Percentiles rank a stretch among this genome's conserved stretches.
phyloP scores from a whole-genome alignment of 2,329 filamentous ascomycete species.

The Talaromyces atroroseus region DNA sequence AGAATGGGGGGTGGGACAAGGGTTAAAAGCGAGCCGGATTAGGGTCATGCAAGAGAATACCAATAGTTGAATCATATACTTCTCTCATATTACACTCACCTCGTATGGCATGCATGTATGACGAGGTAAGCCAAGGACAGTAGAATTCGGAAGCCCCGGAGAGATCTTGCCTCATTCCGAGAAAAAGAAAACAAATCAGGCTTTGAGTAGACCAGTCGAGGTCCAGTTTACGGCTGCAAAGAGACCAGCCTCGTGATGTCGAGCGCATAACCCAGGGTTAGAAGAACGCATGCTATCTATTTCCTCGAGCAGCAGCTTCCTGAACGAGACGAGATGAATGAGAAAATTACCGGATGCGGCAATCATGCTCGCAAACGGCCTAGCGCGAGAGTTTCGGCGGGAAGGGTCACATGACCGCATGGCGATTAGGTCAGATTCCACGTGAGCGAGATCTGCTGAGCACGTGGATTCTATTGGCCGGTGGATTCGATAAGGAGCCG shows the following conservation, averaged over 20 bases:
- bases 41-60: neutral
- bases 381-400: neutral
- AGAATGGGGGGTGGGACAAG: neutral
- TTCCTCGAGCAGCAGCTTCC: too few relatives aligned
- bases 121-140: neutral
- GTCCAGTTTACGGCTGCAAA: neutral
- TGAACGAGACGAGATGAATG: neutral
- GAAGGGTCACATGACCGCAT: neutral
- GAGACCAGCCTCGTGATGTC: neutral
- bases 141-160: neutral
- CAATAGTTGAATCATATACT: neutral
- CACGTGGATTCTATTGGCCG: neutral
- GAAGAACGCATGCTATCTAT: neutral
- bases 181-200: neutral
- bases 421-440: neutral
- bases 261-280: neutral
- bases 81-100: neutral
- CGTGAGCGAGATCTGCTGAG: neutral
- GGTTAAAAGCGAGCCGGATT: neutral
- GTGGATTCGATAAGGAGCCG: neutral
- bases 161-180: neutral
- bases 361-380: constrained; percentile 5
- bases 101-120: neutral
- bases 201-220: neutral
- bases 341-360: constrained; percentile 10